These are phyloP conservation scores for Colletotrichum sp. DNA, from an alignment of 2,329 filamentous ascomycete species.

Conservation along the genomic window DNA sequence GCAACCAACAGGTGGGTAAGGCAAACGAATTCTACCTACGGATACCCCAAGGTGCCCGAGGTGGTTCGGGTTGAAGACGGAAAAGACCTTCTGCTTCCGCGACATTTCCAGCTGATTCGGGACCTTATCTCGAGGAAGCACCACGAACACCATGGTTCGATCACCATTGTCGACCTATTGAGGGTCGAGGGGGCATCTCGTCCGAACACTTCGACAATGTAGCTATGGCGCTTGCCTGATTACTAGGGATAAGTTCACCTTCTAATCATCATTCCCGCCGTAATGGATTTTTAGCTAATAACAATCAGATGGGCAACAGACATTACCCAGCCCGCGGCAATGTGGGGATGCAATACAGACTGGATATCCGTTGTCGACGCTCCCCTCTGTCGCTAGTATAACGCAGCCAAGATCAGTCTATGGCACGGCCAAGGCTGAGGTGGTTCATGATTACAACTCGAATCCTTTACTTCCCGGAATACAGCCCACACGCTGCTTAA, in stretches of 20 bases:
- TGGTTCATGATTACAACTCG: not conserved
- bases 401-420: not conserved
- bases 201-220: not conserved
- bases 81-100: not conserved
- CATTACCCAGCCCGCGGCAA: not conserved
- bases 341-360: not conserved
- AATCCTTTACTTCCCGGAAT: not conserved
- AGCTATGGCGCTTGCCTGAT: not conserved
- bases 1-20: not conserved
- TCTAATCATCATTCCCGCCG: not conserved
- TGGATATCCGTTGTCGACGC: not conserved
- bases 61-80: not conserved
- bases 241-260: not conserved
- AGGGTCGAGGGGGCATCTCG: not conserved
- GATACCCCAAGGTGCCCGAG: not conserved
- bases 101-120: not conserved
- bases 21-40: not conserved
- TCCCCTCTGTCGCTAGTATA: not conserved
- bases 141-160: not conserved
- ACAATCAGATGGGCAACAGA: not conserved
- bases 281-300: not conserved
- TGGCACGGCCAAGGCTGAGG: not conserved
- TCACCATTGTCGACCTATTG: not conserved
- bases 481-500: not conserved
- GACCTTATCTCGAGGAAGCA: not conserved